These are phyloP conservation scores for Tephrocybe sp. DNA, from an alignment of 768 basidiomycete species.

Conservation along the genomic window DNA sequence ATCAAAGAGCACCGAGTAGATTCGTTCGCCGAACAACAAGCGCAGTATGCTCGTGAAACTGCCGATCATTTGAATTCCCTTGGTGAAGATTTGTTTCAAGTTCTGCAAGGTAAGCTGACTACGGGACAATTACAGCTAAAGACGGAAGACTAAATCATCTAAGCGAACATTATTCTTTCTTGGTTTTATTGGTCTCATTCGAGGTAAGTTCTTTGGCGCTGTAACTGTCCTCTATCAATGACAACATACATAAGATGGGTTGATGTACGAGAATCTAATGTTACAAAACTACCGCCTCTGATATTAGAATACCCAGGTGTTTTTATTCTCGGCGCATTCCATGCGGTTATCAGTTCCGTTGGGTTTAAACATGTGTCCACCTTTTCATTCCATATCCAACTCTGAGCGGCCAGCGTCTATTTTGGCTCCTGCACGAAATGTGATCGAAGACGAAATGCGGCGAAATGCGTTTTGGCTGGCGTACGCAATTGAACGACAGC, in stretches of 20 bases:
- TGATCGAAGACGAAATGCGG: constrained; percentile 68
- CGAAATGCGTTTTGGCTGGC: constrained; percentile 75
- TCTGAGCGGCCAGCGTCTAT: constrained; percentile 56
- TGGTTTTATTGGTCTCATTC: constrained; percentile 79
- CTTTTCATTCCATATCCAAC: constrained; percentile 65
- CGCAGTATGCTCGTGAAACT: constrained; percentile 48
- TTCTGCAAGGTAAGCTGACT: constrained; percentile 59
- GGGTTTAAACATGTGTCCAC: constrained; percentile 64
- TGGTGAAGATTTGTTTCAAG: constrained; percentile 55
- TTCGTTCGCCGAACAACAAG: constrained; percentile 67
- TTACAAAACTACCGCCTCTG: neutral
- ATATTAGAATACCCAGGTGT: constrained; percentile 43
- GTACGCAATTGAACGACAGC: constrained; percentile 65
- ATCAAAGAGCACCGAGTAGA: constrained; percentile 44
- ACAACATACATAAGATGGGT: constrained; percentile 53
- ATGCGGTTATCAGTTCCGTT: constrained; percentile 61
- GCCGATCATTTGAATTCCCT: constrained; percentile 44
- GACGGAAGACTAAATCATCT: neutral
- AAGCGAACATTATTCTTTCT: constrained; percentile 60
- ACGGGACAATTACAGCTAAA: neutral
- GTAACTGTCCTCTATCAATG: constrained; percentile 6
- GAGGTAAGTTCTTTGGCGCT: constrained; percentile 37
- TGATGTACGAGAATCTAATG: constrained; percentile 42
- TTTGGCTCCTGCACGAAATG: constrained; percentile 53
- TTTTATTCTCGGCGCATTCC: constrained; percentile 52